These are phyloP conservation scores for Pelargonium exstipulatum DNA, from an alignment of 441 rosid genomes.

Conservation along the genomic window DNA sequence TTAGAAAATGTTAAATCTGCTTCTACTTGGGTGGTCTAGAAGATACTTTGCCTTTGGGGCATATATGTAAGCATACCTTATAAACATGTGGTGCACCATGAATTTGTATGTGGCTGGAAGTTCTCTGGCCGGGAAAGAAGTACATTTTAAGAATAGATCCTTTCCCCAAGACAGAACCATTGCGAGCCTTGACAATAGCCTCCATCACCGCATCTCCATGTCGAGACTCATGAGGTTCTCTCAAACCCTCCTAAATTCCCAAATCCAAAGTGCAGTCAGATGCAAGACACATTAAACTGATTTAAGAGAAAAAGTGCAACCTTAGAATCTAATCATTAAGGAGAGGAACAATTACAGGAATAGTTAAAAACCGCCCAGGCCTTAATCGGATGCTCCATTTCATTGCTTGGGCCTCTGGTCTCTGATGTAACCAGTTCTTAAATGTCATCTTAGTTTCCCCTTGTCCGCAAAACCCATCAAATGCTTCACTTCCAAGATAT, in stretches of 20 bases:
- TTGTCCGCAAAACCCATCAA: slow-evolving; percentile 80
- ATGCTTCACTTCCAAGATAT: slow-evolving; percentile 95
- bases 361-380: slow-evolving; percentile 87
- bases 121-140: slow-evolving; percentile 93
- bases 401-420: slow-evolving; percentile 96
- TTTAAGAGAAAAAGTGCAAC: slow-evolving; percentile 7
- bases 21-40: not conserved
- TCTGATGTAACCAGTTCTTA: slow-evolving; percentile 85
- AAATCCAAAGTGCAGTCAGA: slow-evolving; percentile 21
- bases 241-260: slow-evolving; percentile 66
- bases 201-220: slow-evolving; percentile 99
- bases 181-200: slow-evolving; percentile 74
- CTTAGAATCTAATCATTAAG: slow-evolving; percentile 12
- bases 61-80: slow-evolving; percentile 47
- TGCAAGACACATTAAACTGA: slow-evolving; percentile 6
- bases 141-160: slow-evolving; percentile 92
- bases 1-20: not conserved
- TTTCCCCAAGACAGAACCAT: slow-evolving; percentile 87
- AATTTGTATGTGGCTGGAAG: slow-evolving; percentile 80
- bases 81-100: slow-evolving; percentile 88
- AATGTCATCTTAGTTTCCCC: slow-evolving; percentile 76
- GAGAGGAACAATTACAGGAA: slow-evolving; percentile 59
- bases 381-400: slow-evolving; percentile 94
- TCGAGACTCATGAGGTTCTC: slow-evolving; percentile 78
- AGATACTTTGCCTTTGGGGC: slow-evolving; percentile 17